A percentile compares a stretch with the other conserved stretches of the same genome.
Evolutionary conservation across 1,284 basidiomycete species (phyloP).

Genomic region (Chiua sp.): DNA sequence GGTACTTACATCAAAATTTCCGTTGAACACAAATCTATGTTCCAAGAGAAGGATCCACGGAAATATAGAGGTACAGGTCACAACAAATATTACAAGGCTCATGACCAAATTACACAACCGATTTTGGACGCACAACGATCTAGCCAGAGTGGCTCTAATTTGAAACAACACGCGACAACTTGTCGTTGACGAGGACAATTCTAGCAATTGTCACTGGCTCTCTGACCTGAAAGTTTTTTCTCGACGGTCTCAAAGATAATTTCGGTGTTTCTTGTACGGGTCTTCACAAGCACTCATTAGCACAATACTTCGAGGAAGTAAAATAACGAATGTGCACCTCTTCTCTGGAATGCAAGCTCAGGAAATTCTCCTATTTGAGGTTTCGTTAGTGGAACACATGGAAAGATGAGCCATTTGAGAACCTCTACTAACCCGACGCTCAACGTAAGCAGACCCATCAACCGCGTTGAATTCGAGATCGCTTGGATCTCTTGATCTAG

Average conservation of each 20-base stretch:
- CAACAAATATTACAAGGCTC: background rate
- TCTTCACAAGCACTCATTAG: slow-evolving; percentile 8
- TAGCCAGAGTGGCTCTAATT: background rate
- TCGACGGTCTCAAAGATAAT: slow-evolving; percentile 24
- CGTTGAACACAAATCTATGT: background rate
- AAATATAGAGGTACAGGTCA: background rate
- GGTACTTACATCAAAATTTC: too few relatives aligned
- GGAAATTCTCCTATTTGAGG: slow-evolving; percentile 17
- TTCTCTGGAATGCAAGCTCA: slow-evolving; percentile 12
- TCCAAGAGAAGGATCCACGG: background rate
- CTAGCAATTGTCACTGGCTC: slow-evolving; percentile 2
- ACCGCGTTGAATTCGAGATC: slow-evolving; percentile 29
- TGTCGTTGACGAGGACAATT: background rate
- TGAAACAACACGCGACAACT: too few relatives aligned
- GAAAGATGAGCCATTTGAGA: slow-evolving; percentile 1
- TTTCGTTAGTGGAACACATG: background rate
- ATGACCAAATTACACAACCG: background rate
- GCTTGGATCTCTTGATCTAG: slow-evolving; percentile 27
- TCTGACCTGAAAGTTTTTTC: slow-evolving; percentile 21
- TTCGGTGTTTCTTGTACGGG: slow-evolving; percentile 20
- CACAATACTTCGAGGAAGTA: background rate
- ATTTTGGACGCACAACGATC: background rate
- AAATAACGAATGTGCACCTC: slow-evolving; percentile 11
- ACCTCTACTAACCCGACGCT: slow-evolving; percentile 23
- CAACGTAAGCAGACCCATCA: slow-evolving; percentile 24